A percentile compares a stretch with the other conserved stretches of the same genome.
Evolutionary conservation across 495 filamentous ascomycete species (phyloP).

Genomic region (Lasiosphaeriaceae sp.): DNA sequence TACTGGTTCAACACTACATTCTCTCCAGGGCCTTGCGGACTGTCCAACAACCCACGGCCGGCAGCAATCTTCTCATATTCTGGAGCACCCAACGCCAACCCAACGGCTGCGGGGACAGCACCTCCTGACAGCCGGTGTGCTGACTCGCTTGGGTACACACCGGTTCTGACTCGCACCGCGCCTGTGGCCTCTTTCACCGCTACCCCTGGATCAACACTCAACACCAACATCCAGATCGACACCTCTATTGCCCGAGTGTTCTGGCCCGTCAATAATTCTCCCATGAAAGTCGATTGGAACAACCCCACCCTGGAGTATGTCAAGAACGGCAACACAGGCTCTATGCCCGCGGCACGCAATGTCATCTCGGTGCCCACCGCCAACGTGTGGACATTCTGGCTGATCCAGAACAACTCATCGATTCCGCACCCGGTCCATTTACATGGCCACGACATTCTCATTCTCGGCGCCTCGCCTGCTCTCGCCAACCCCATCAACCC

Average conservation of each 20-base stretch:
- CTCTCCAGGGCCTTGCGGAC: constrained; percentile 22
- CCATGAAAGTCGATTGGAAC: constrained; percentile 31
- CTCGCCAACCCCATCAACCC: constrained; percentile 13
- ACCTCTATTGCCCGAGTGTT: constrained; percentile 23
- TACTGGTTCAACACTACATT: constrained; percentile 52
- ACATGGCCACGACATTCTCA: constrained; percentile 50
- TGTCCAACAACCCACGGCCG: constrained; percentile 19
- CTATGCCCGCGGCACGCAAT: constrained; percentile 20
- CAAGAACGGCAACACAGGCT: constrained; percentile 20
- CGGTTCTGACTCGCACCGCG: constrained; percentile 19
- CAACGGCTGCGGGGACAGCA: constrained; percentile 9
- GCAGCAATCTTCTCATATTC: constrained; percentile 27
- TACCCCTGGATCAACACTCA: constrained; percentile 12
- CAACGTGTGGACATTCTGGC: constrained; percentile 35
- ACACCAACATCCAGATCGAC: constrained; percentile 20
- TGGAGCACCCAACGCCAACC: constrained; percentile 18
- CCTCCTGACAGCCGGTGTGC: constrained; percentile 20
- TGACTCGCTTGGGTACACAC: constrained; percentile 10
- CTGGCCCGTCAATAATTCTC: constrained; percentile 33
- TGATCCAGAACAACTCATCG: constrained; percentile 45
- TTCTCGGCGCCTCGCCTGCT: constrained; percentile 42
- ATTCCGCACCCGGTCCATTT: constrained; percentile 47
- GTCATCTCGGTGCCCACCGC: constrained; percentile 14
- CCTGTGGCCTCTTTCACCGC: constrained; percentile 17
- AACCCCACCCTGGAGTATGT: constrained; percentile 33